Evolutionary conservation across 495 filamentous ascomycete genomes (phyloP), one percentile per base, ranked within the genome.

Genomic region (Sordaria brevicollis): DNA sequence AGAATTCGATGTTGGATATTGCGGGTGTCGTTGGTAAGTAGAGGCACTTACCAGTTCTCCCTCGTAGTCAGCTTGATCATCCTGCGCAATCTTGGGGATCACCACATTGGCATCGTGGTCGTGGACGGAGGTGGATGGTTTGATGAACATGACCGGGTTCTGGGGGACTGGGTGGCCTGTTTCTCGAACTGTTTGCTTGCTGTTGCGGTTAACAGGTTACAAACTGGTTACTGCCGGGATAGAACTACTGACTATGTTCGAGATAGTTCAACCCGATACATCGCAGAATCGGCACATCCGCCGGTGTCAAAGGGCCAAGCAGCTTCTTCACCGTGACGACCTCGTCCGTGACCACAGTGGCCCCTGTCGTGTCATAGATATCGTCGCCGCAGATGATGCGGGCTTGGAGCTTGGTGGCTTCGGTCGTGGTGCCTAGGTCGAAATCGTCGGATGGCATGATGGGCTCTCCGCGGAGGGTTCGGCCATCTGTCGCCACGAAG

Each of bases 1-100:
- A 17, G 17, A 17, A 15, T 41, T 41, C 38, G 8, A 41, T 41
- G 38, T 41, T 41, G 38, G 8, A 41, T 41, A 41, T 6, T 41
- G 38, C 38, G 38, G 17, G 38, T 17, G 17, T n/a, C 38, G 1
- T 41, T n/a, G n/a, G n/a, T n/a, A n/a, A n/a, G n/a, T n/a, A n/a
- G n/a, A n/a, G n/a, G n/a, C n/a, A 41, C 38, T 41, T 41, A 41
- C 38, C 29, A 87, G 76, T 70, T 87, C 85, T 66, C 85, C 83
- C 71, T 87, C 85, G 71, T 87, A 87, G 67, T 87, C 85, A 4
- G 80, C 81, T 69, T 84, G 82, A 11, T 80, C 75, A 67, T 85
- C 77, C 73, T 87, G 85, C 0, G 79, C 81, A 34, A 87, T 81
- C 57, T 80, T 80, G 0, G 85, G 85, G 69, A 87, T 83, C 5